Base-by-base conservation (phyloP, 495 filamentous ascomycete genomes). In the Hapsidospora chrysogenum region DNA sequence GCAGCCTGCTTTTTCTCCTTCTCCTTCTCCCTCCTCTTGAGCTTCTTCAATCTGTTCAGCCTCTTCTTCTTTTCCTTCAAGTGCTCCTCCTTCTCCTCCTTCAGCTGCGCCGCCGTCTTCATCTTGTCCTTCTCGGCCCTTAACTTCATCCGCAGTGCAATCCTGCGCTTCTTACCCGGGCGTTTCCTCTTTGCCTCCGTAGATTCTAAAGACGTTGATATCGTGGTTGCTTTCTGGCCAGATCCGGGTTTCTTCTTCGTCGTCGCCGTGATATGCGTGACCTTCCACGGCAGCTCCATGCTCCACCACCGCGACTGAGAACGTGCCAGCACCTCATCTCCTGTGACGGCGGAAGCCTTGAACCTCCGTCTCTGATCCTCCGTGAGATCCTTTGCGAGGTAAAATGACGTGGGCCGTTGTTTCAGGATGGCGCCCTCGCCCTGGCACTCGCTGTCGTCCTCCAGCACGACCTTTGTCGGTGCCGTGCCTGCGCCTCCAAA, bases 221-320 rank as follows among this genome's bases (percentile, higher is more conserved):
- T 16, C 1, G 1, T 26, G 6, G 10, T 30, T 4, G 9, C 29
- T 28, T 35, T 25, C 35, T 6, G 16, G 10, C 15, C 31, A 41
- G n/a, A n/a, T n/a, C n/a, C n/a, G n/a, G n/a, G n/a, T n/a, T n/a
- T n/a, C 11, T 19, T 17, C 22, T 35, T 41, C 10, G 29, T 27
- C 9, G 36, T 41, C 25, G 51, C 39, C 6, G 30, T 42, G 22
- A 63, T 47, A 14, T 38, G 54, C n/a, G 47, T 57, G 21, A 73
- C 66, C 33, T 59, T 56, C 70, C 70, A 74, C 3, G 68, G 66
- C 36, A 68, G 49, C 40, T 63, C 64, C 17, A 67, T 53, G 0
- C 68, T 68, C 59, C 68, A 71, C 9, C 56, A 51, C 36, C 66
- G 50, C 40, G 46, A 50, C 40, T 38, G 43, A 11, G 62, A 49